Evolutionary conservation across 306 rosid species (phyloP), one percentile per base, ranked within the genome.

Genomic region (Quercus cerris): DNA sequence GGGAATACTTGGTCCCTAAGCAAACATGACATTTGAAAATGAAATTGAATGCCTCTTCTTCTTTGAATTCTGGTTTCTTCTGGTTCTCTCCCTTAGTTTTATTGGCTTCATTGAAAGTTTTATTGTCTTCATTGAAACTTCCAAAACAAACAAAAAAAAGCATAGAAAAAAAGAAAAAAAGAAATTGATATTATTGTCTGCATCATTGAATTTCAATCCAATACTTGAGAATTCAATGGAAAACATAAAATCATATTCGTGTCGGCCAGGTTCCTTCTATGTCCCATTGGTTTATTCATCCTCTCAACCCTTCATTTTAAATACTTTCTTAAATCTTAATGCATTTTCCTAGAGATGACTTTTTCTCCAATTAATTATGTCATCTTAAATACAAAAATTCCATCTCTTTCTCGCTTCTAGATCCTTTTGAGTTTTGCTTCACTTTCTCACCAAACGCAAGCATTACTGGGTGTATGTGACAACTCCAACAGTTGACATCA

Each of bases 1-100:
- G 17, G 57, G 71, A 80, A 58, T 77, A 28, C 92, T 89, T 84
- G 58, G 82, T 84, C 71, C 23, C 75, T 74, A 81, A 79, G 85
- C 31, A 71, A 81, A 86, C 79, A 59, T 81, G 78, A 81, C 83
- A 51, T 7, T 41, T 41, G 46, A 41, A 0, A 41, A 41, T 41
- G 46, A 41, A 41, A 7, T 8, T 41, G 46, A 41, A 52, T n/a
- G 20, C 70, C 46, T 4, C 30, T 35, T 41, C 35, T 1, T 4
- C 59, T 41, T 1, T 41, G 46, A 41, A 41, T 19, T 18, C 76
- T 61, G 2, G 23, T 14, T 59, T 57, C 64, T 35, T 19, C 33
- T 46, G 79, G 75, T 70, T 78, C 86, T 81, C 74, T 27, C 71
- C 49, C 46, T 51, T 19, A 17, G 46, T 41, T 6, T 56, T 19